These are phyloP conservation scores for Tardiomyces digboiensis DNA, from an alignment of 1,139 yeast genomes.

Conservation along the genomic window DNA sequence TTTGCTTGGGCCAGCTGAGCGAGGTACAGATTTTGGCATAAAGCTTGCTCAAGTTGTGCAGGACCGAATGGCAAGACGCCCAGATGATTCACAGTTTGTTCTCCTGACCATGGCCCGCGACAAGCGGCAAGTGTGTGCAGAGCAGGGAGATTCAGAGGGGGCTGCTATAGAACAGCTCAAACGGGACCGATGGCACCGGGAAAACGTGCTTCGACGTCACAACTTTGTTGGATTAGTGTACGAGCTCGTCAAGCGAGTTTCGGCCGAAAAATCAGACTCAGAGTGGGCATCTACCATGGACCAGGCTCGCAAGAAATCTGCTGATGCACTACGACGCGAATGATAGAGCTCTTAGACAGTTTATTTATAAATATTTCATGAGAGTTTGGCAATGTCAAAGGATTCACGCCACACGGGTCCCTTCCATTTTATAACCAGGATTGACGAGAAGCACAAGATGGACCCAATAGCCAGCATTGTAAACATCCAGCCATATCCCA, in stretches of 20 bases:
- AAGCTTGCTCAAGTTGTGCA: slow-evolving; percentile 24
- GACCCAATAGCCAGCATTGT: slow-evolving; percentile 48
- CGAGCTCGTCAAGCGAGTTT: slow-evolving; percentile 35
- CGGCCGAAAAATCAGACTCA: slow-evolving; percentile 29
- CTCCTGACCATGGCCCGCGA: background rate
- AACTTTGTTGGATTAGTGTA: slow-evolving; percentile 47
- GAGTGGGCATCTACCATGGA: slow-evolving; percentile 32
- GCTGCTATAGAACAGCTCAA: slow-evolving; percentile 26
- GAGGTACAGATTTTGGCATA: slow-evolving; percentile 32
- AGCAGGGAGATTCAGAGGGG: slow-evolving; percentile 33
- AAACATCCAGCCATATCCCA: slow-evolving; percentile 65
- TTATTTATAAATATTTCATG: too few relatives aligned
- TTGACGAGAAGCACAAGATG: slow-evolving; percentile 33
- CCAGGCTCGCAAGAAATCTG: background rate
- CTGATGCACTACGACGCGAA: too few relatives aligned
- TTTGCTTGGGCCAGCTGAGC: slow-evolving; percentile 37
- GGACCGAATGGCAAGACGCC: slow-evolving; percentile 31
- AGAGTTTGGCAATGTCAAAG: slow-evolving; percentile 49
- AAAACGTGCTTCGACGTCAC: slow-evolving; percentile 40
- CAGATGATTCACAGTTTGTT: slow-evolving; percentile 10
- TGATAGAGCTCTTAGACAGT: too few relatives aligned
- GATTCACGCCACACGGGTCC: slow-evolving; percentile 60
- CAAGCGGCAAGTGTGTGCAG: slow-evolving; percentile 5
- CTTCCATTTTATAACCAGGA: slow-evolving; percentile 42
- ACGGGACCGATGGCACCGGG: slow-evolving; percentile 32